Evolutionary conservation across 2,329 filamentous ascomycete species (phyloP), one percentile per base, ranked within the genome.

Genomic region (Aspergillus nomiae): DNA sequence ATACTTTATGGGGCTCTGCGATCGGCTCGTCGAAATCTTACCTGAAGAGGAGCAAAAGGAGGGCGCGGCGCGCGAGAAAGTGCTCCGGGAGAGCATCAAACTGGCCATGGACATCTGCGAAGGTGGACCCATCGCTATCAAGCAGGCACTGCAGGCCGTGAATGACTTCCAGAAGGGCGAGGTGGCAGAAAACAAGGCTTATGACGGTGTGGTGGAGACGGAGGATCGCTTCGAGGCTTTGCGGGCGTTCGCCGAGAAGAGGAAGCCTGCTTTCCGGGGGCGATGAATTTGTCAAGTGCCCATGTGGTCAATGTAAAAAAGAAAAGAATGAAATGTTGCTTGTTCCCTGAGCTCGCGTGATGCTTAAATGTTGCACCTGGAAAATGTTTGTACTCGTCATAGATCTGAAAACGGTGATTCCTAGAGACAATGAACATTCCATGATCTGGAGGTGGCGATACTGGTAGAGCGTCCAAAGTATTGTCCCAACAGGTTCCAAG

Each of bases 151-250:
- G 74, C 84, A 89, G 77, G 94, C 94, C 1, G 90, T 98, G 2
- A 84, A 86, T 59, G 87, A 85, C 77, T 92, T 76, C 80, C 85
- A 81, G 66, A 73, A 80, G 67, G 86, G 85, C 5, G 91, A 95
- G 80, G 86, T 87, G 73, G 86, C 89, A n/a, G 95, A 97, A 82
- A 94, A 93, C 77, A 84, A 86, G 70, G 93, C 94, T 80, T 98
- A 98, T 77, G 87, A 92, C 73, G 83, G 89, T 30, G 92, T 98
- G 4, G 85, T 97, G 19, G 86, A 84, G 65, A 97, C 92, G 0
- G 89, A 94, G 74, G 95, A 99, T 81, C 85, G 94, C 63, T 83
- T 92, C 71, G 95, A 98, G 84, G 95, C 95, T 41, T 82, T 99
- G 66, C 86, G 81, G 76, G 95, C 95, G 0, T 99, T 99, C 81